Percentiles rank a stretch among this genome's conserved stretches.
Evolutionary conservation across 2,329 filamentous ascomycete species (phyloP).

Genomic region (Apiospora aurea): DNA sequence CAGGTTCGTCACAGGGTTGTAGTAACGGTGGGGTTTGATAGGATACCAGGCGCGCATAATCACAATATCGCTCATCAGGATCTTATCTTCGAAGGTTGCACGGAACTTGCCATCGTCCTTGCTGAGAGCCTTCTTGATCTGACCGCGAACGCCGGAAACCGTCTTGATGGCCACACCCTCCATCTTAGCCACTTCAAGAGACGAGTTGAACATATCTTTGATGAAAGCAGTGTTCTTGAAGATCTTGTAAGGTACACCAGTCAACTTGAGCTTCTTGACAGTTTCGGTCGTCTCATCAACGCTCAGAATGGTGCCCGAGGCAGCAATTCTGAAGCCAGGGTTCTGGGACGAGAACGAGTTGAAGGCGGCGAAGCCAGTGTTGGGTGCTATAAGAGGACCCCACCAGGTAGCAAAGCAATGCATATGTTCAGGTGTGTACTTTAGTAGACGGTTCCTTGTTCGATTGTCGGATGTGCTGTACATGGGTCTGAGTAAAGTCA

Average conservation of each 20-base stretch:
- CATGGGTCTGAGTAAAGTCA: constrained; percentile 61
- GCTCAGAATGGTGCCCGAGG: constrained; percentile 89
- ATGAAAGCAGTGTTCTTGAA: constrained; percentile 99
- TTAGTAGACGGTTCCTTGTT: constrained; percentile 95
- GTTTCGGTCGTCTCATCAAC: constrained; percentile 97
- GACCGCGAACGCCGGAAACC: constrained; percentile 91
- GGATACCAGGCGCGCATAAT: constrained; percentile 98
- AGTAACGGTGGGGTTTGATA: constrained; percentile 93
- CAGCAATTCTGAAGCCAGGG: constrained; percentile 91
- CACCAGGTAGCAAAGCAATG: constrained; percentile 98
- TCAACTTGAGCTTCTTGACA: constrained; percentile 98
- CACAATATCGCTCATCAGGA: constrained; percentile 94
- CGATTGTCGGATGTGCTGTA: constrained; percentile 96
- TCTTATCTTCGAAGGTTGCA: constrained; percentile 98
- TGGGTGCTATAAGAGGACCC: constrained; percentile 91
- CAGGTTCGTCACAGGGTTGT: constrained; percentile 94
- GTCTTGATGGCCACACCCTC: constrained; percentile 93
- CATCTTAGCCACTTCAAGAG: constrained; percentile 96
- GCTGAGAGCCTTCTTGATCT: constrained; percentile 93
- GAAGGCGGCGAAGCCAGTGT: constrained; percentile 94
- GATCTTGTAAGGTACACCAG: constrained; percentile 92
- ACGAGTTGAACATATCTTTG: constrained; percentile 95
- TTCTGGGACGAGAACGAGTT: constrained; percentile 86
- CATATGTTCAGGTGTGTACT: constrained; percentile 99
- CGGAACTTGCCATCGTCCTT: constrained; percentile 96